Conservation (phyloP, 345 rosid species). For the Punica granatum region DNA sequence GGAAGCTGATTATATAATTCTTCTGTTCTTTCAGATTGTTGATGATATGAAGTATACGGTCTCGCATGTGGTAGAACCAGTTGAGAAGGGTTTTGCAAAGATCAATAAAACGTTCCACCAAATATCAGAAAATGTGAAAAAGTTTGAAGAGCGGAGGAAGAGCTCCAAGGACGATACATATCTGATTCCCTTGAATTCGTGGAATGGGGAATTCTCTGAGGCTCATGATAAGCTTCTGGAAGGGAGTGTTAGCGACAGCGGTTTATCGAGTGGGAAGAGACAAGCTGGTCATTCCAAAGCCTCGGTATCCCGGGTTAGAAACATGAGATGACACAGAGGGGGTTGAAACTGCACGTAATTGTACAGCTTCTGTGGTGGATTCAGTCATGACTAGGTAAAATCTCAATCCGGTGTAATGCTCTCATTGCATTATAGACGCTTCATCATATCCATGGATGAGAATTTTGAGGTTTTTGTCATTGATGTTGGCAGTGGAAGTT, state of each 20-base stretch:
- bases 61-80: constrained; percentile 96
- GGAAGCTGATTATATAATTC: neutral
- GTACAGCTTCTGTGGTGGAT: neutral
- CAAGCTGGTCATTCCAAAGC: constrained; percentile 31
- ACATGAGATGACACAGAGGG: constrained; percentile 25
- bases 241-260: constrained; percentile 91
- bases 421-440: neutral
- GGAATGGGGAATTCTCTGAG: constrained; percentile 78
- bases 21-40: constrained; percentile 47
- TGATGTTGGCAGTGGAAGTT: neutral
- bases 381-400: neutral
- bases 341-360: neutral
- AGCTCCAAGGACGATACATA: constrained; percentile 76
- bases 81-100: constrained; percentile 89
- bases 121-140: constrained; percentile 86
- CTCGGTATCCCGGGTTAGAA: constrained; percentile 24
- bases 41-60: constrained; percentile 99
- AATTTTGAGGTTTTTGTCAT: neutral
- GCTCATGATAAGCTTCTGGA: constrained; percentile 53
- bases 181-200: constrained; percentile 68
- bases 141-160: constrained; percentile 58
- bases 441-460: neutral
- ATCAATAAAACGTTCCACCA: constrained; percentile 76
- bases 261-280: constrained; percentile 52
- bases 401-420: neutral